Evolutionary conservation across 805 yeast species (phyloP), one percentile per base, ranked within the genome.

Genomic region (Hanseniaspora pseudoguilliermondii): DNA sequence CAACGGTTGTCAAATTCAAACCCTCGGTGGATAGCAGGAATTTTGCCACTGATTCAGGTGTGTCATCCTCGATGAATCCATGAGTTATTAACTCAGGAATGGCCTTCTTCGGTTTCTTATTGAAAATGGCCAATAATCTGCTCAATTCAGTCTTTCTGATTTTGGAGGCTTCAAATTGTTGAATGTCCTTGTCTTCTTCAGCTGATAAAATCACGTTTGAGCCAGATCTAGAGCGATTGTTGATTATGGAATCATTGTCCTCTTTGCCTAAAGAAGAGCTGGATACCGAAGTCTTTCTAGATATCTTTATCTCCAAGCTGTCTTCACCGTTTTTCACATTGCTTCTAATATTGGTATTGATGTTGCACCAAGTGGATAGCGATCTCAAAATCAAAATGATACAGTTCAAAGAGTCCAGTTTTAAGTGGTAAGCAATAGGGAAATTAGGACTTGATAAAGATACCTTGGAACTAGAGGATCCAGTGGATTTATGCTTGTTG

Each of bases 101-200:
- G 1, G 97, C 98, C 52, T 77, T 81, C 64, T 84, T 83, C 1
- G 97, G 95, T 59, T 86, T 86, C 68, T 75, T 85, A 65, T 89
- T 90, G 73, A 93, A 93, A 57, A 81, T 80, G 58, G 78, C 77
- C 16, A 88, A 77, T 54, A 90, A 90, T 58, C 86, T 93, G 25
- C 84, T 74, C 39, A 91, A 72, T 2, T 84, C 84, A 36, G 85
- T 88, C 67, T 93, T 93, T 57, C 91, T 75, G 62, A 81, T 85
- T 64, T 93, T 95, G 61, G 83, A 76, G 50, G 76, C 80, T 62
- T 90, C 97, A 68, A 93, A 91, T 67, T 88, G 95, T 21, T 78
- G 76, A 1, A 95, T 90, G 61, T 83, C 87, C 16, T 72, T 61
- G 11, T 77, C 83, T 44, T 59, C 62, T 7, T 56, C 58, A 18